Base-by-base conservation (phyloP, 2,329 filamentous ascomycete genomes). In the Monosporascus cannonballus region DNA sequence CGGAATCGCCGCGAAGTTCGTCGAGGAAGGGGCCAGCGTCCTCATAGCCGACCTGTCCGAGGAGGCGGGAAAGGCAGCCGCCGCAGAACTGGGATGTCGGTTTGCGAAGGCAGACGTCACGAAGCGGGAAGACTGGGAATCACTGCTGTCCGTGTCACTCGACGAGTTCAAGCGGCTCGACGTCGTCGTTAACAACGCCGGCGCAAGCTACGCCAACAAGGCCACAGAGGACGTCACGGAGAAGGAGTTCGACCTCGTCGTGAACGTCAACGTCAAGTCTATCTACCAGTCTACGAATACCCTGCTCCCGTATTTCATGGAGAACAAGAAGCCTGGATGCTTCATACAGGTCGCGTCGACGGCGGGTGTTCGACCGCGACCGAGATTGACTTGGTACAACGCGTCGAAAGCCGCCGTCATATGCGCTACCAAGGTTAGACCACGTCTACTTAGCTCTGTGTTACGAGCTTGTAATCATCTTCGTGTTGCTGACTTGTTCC, bases 291-390 rank as follows among this genome's bases (percentile, higher is more conserved):
- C 81, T 0, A 79, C 81, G 2, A 75, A 75, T 51, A 78, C 84
- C 3, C 73, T 85, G 38, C 67, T 87, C 6, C 80, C 79, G 0
- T 83, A 85, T 56, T 79, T 87, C 44, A 67, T 86, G 34, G 75
- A 77, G 52, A 70, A 79, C 53, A 76, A 77, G 1, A 75, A 78
- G 6, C 77, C 80, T 0, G 85, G 82, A 0, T 77, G 72, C 25
- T 84, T 89, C 52, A 78, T 89, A 51, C 84, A 85, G 54, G 80
- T 87, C 48, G 83, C 85, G 1, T 85, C 81, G 2, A 86, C 84
- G 0, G 84, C 84, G 0, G 83, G 78, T 3, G 67, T 72, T 7
- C 70, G 86, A 25, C 85, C 85, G 0, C 73, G 85, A 24, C 81
- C 81, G 0, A 79, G 83, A 0, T 62, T 88, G 46, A 83, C 84